Base-by-base conservation (phyloP, 805 yeast genomes). In the Metschnikowia lachancei region DNA sequence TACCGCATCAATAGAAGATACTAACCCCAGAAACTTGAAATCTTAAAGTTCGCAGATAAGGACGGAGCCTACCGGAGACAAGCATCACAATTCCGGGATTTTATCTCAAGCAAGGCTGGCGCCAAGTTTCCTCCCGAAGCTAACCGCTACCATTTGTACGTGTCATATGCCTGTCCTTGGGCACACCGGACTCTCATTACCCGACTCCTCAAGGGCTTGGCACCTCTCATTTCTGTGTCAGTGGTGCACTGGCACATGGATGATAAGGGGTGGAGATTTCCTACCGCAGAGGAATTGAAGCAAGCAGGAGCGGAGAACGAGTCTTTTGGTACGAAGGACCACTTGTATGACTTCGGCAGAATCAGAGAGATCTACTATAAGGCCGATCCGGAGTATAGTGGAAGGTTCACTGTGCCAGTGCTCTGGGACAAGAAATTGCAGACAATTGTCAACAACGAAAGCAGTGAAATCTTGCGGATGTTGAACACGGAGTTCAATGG, bases 191-290 rank as follows among this genome's bases (percentile, higher is more conserved):
- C 91, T 0, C 72, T 91, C 48, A 83, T 89, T 43, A 75, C 83
- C 2, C 70, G 97, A 44, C 66, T 76, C 11, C 70, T 92, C 52
- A 89, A 90, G 69, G 96, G 96, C 1, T 65, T 72, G 58, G 53
- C 75, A 1, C 68, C 78, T 1, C 65, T 83, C 10, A 80, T 85
- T 50, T 78, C 81, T 2, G 74, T 83, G 28, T 81, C 91, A 17
- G 89, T 88, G 33, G 97, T 92, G 11, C 95, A 90, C 64, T 90
- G 97, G 92, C 83, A 81, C 58, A 77, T 92, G 85, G 96, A 86
- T 54, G 77, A 72, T 12, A 74, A 85, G 49, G 97, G 98, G 3
- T 92, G 99, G 99, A 78, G 88, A 61, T 87, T 94, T 65, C 75
- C 80, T 30, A 67, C 70, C 22, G 64, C 65, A 4, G 78, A 74